A percentile compares a stretch with the other conserved stretches of the same genome.
phyloP scores from a whole-genome alignment of 2,329 filamentous ascomycete species.

The Penicillium griseofulvum region DNA sequence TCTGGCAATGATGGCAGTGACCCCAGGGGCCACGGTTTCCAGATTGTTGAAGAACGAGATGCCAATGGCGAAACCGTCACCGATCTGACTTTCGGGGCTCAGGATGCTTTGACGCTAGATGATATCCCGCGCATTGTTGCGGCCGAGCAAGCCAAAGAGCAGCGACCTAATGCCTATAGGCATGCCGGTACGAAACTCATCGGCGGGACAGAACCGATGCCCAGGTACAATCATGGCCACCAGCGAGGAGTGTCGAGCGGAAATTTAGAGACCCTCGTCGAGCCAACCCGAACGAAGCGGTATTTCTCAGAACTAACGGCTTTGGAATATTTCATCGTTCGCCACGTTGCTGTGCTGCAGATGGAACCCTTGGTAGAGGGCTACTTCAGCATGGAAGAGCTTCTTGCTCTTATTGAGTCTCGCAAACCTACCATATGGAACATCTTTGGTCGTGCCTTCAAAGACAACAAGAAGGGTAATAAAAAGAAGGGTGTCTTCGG shows the following conservation, averaged over 20 bases:
- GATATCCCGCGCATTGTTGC: constrained; percentile 96
- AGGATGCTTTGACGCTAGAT: constrained; percentile 88
- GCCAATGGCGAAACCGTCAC: constrained; percentile 66
- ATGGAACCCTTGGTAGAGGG: constrained; percentile 90
- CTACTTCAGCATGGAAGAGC: constrained; percentile 89
- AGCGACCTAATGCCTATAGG: constrained; percentile 75
- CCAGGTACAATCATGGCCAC: constrained; percentile 66
- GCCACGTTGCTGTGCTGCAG: constrained; percentile 88
- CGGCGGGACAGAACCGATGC: constrained; percentile 57
- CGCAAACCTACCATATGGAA: constrained; percentile 96
- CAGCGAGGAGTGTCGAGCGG: constrained; percentile 64
- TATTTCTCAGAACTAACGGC: constrained; percentile 97
- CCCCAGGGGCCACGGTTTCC: constrained; percentile 59
- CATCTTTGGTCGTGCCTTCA: constrained; percentile 95
- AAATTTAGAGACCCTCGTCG: constrained; percentile 47
- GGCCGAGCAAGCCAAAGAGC: constrained; percentile 89
- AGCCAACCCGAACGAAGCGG: constrained; percentile 64
- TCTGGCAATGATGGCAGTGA: constrained; percentile 60
- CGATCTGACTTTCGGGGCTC: constrained; percentile 82
- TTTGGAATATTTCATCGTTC: constrained; percentile 94
- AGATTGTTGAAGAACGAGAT: constrained; percentile 78
- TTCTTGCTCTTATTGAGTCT: constrained; percentile 88
- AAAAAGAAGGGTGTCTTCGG: constrained; percentile 96
- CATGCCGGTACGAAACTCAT: constrained; percentile 70
- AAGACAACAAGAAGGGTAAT: constrained; percentile 64